Percentiles rank a stretch among this genome's conserved stretches.
phyloP scores from a whole-genome alignment of 2,329 filamentous ascomycete genomes.

The Botrytis sinoallii region DNA sequence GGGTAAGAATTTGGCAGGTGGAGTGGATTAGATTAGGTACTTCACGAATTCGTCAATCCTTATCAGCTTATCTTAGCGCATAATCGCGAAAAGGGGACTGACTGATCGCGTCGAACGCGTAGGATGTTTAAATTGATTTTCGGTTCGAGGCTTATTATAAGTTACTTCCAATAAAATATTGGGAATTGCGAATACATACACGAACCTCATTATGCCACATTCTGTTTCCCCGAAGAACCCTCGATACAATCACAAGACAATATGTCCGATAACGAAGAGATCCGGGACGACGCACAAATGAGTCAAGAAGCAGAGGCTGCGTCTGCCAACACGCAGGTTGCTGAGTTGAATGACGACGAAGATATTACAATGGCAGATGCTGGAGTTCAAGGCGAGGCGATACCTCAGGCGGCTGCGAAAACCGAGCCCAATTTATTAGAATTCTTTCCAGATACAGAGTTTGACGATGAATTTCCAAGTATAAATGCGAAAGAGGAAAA shows the following conservation, averaged over 20 bases:
- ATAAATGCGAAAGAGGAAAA: conserved; percentile 42
- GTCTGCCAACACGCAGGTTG: conserved; percentile 21
- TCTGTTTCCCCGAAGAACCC: conserved; percentile 40
- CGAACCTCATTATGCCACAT: conserved; percentile 44
- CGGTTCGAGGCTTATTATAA: neutral
- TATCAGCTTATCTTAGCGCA: conserved; percentile 20
- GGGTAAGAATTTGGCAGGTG: neutral
- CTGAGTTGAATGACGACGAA: conserved; percentile 23
- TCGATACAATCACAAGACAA: conserved; percentile 40
- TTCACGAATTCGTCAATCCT: neutral
- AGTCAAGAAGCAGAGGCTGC: conserved; percentile 16
- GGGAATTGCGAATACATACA: neutral
- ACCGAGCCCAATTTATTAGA: conserved; percentile 52
- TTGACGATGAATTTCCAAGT: conserved; percentile 60
- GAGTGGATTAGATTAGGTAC: neutral
- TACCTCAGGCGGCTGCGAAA: conserved; percentile 22
- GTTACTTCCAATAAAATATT: neutral
- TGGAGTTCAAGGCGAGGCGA: conserved; percentile 17
- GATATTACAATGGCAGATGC: conserved; percentile 34
- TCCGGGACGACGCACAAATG: conserved; percentile 29
- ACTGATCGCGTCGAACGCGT: conserved; percentile 15
- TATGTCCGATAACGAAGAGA: conserved; percentile 36
- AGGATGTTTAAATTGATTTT: conserved; percentile 16
- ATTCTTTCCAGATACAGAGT: conserved; percentile 56
- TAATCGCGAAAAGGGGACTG: neutral